phyloP scores from a whole-genome alignment of 1,139 yeast genomes.

The Saccharomyces pastorianus region DNA sequence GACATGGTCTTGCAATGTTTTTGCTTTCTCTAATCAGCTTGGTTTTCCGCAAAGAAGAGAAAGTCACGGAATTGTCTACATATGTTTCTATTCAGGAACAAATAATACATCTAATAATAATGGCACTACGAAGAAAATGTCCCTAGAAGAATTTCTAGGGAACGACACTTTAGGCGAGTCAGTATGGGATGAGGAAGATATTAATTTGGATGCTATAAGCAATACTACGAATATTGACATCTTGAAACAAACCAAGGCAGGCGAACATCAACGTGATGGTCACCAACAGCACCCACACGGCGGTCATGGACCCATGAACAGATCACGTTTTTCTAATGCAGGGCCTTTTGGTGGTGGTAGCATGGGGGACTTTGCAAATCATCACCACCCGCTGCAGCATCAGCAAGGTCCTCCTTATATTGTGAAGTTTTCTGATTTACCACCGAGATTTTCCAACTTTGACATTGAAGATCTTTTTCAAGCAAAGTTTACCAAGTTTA shows the following conservation, averaged over 20 bases:
- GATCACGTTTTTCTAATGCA: conserved; percentile 7
- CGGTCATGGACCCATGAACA: not conserved
- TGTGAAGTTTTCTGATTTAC: conserved; percentile 46
- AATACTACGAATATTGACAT: conserved; percentile 25
- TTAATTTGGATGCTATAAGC: conserved; percentile 23
- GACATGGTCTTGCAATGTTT: not conserved
- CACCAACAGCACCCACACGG: not conserved
- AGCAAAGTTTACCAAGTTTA: conserved; percentile 32
- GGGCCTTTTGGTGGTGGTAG: conserved; percentile 6
- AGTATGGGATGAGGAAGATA: conserved; percentile 30
- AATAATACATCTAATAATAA: conserved; percentile 8
- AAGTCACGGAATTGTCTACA: not conserved
- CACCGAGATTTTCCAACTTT: conserved; percentile 33
- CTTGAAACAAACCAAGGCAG: conserved; percentile 13
- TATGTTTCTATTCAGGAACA: not conserved
- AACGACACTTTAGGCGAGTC: conserved; percentile 30
- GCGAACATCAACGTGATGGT: not conserved
- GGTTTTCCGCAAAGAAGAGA: not conserved
- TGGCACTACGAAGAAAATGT: conserved; percentile 30
- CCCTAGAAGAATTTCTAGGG: conserved; percentile 31
- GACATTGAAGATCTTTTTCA: conserved; percentile 33
- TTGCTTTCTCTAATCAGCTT: not conserved
- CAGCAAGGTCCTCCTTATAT: conserved; percentile 46
- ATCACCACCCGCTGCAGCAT: conserved; percentile 6
- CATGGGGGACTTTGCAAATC: conserved; percentile 3